Evolutionary conservation across 352 stramenopile genomes (phyloP).

Genomic region (Hyaloperonospora arabidopsidis): DNA sequence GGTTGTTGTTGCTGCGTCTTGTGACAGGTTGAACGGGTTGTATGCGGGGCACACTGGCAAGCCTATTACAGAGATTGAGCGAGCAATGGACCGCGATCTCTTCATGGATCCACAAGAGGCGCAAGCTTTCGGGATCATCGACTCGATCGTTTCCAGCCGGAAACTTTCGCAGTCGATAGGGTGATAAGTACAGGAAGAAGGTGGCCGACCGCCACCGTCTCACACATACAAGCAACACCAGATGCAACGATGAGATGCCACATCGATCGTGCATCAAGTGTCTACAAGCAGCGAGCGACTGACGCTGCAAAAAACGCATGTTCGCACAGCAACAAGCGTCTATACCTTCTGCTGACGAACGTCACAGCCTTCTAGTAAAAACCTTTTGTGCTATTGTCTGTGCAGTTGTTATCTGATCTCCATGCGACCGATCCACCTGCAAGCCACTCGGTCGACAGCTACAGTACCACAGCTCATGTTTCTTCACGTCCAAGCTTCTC

Average conservation of each 20-base stretch:
- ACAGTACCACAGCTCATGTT: too few relatives aligned
- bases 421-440: slow-evolving; percentile 9
- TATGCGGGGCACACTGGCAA: slow-evolving; percentile 71
- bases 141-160: slow-evolving; percentile 70
- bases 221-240: too few relatives aligned
- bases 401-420: slow-evolving; percentile 21
- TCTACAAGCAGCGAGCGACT: too few relatives aligned
- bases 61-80: slow-evolving; percentile 69
- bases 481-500: too few relatives aligned
- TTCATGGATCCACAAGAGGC: slow-evolving; percentile 78
- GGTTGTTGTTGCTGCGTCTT: too few relatives aligned
- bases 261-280: neutral
- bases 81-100: slow-evolving; percentile 80
- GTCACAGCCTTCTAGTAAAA: too few relatives aligned
- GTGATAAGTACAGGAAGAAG: slow-evolving; percentile 1
- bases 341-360: too few relatives aligned
- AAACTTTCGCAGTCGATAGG: slow-evolving; percentile 12
- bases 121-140: slow-evolving; percentile 77
- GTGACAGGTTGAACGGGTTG: slow-evolving; percentile 58
- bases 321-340: too few relatives aligned
- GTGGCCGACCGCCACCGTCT: too few relatives aligned
- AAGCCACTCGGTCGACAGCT: slow-evolving; percentile 5
- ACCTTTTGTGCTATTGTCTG: slow-evolving; percentile 24
- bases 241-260: neutral
- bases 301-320: neutral